Evolutionary conservation across 306 rosid species (phyloP).

Genomic region (Corylus americana): DNA sequence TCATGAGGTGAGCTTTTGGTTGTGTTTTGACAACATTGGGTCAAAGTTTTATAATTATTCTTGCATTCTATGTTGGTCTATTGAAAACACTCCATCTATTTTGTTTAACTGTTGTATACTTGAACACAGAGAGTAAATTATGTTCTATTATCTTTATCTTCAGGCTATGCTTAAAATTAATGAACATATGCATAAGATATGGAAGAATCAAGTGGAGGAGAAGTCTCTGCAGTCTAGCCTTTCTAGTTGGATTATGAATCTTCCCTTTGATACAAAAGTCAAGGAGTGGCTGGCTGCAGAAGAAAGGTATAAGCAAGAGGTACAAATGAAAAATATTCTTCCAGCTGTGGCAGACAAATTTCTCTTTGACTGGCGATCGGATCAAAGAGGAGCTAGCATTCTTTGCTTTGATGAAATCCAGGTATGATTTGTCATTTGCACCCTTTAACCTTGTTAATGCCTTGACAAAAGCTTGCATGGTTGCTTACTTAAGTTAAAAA

Average conservation of each 20-base stretch:
- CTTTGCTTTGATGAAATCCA: constrained; percentile 98
- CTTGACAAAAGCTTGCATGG: neutral
- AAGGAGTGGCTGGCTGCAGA: constrained; percentile 94
- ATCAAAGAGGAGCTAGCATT: constrained; percentile 77
- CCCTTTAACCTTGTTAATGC: neutral
- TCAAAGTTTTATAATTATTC: neutral
- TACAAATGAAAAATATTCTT: constrained; percentile 89
- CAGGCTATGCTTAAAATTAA: constrained; percentile 99
- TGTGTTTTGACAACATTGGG: constrained; percentile 16
- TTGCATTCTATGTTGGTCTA: neutral
- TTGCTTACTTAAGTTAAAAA: neutral
- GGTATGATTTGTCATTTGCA: constrained; percentile 34
- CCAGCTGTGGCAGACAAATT: constrained; percentile 87
- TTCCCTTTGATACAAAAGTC: constrained; percentile 76
- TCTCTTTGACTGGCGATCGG: constrained; percentile 57
- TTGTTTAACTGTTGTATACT: constrained; percentile 7
- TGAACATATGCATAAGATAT: constrained; percentile 92
- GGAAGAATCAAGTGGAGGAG: constrained; percentile 78
- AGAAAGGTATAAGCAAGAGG: constrained; percentile 83
- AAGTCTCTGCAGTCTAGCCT: constrained; percentile 68
- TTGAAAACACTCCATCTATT: constrained; percentile 7
- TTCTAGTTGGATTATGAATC: constrained; percentile 85
- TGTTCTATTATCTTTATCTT: constrained; percentile 27
- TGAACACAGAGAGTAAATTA: constrained; percentile 15
- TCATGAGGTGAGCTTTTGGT: constrained; percentile 75